Evolutionary conservation across 306 rosid genomes (phyloP).

Genomic region (Dryas drummondii): DNA sequence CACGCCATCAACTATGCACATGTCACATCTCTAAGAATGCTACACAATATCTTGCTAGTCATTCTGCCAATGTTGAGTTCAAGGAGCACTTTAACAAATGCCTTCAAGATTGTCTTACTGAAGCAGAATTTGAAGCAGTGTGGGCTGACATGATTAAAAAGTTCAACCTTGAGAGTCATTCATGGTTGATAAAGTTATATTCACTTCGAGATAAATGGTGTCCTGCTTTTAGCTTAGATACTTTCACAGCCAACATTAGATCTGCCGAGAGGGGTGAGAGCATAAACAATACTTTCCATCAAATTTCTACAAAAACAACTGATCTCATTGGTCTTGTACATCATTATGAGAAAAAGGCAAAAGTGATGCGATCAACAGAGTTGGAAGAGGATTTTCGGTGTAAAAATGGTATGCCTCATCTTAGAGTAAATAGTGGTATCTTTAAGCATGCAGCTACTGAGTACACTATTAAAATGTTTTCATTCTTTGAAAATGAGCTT

Average conservation of each 20-base stretch:
- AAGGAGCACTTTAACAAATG: slow-evolving; percentile 8
- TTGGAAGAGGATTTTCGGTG: slow-evolving; percentile 22
- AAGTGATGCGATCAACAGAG: slow-evolving; percentile 3
- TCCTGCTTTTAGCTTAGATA: slow-evolving; percentile 17
- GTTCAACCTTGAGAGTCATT: slow-evolving; percentile 9
- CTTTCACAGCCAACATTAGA: slow-evolving; percentile 6
- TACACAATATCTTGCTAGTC: slow-evolving; percentile 12
- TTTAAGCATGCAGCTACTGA: slow-evolving; percentile 20
- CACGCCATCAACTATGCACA: slow-evolving; percentile 19
- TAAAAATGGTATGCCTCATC: slow-evolving; percentile 23
- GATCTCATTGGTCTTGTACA: slow-evolving; percentile 19
- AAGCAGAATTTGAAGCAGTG: slow-evolving; percentile 13
- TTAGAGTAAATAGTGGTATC: slow-evolving; percentile 15
- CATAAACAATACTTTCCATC: slow-evolving; percentile 12
- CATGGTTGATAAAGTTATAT: neutral
- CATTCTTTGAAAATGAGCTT: slow-evolving; percentile 20
- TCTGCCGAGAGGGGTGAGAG: slow-evolving; percentile 11
- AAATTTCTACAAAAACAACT: slow-evolving; percentile 19
- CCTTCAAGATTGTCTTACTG: slow-evolving; percentile 1
- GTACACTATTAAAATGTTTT: slow-evolving; percentile 15
- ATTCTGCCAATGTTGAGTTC: slow-evolving; percentile 7
- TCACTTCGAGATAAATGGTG: slow-evolving; percentile 20
- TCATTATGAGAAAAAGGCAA: slow-evolving; percentile 14
- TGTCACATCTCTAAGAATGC: slow-evolving; percentile 19
- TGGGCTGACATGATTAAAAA: slow-evolving; percentile 9